Evolutionary conservation across 768 basidiomycete species (phyloP), one percentile per base, ranked within the genome.

Genomic region (Steccherinum ochraceum): DNA sequence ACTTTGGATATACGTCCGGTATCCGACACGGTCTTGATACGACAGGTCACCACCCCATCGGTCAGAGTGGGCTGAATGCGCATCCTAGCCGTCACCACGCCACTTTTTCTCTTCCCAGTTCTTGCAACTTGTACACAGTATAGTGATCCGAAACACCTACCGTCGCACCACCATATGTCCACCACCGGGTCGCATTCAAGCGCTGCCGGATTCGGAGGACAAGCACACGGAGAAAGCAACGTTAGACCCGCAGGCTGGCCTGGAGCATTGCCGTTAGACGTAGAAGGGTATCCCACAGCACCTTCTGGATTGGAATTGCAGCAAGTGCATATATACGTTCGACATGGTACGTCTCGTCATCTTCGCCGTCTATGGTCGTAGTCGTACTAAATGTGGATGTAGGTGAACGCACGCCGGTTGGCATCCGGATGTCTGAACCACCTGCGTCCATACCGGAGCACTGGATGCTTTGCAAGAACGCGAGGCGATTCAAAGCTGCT

Each of bases 361-460:
- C 45, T 41, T 45, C 52, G n/a, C n/a, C n/a, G n/a, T n/a, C 43
- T 41, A 12, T 21, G 13, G n/a, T 20, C 45, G 35, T 40, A 24
- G 21, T 52, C 51, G 25, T 24, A 5, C 35, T 20, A 20, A 23
- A n/a, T 49, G 25, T 39, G 16, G n/a, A 10, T 18, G 3, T 52
- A 89, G 87, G 87, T 24, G 88, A 89, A 67, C 78, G 88, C 27
- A 80, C 86, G 0, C 88, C 88, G 0, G 86, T 89, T n/a, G 80
- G 78, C 7, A 69, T 81, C 11, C 77, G 86, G 2, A 75, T 89
- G 66, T 65, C 74, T 4, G 74, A 71, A 3, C 70, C 82, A 5
- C 84, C 85, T 0, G 80, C 81, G 11, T 79, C 74, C 24, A 79
- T 89, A 49, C 83, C 85, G 1, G 75, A 78, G 56, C 71, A 84